Base-by-base conservation (phyloP, 495 filamentous ascomycete genomes). In the Rhizodiscina lignyota region DNA sequence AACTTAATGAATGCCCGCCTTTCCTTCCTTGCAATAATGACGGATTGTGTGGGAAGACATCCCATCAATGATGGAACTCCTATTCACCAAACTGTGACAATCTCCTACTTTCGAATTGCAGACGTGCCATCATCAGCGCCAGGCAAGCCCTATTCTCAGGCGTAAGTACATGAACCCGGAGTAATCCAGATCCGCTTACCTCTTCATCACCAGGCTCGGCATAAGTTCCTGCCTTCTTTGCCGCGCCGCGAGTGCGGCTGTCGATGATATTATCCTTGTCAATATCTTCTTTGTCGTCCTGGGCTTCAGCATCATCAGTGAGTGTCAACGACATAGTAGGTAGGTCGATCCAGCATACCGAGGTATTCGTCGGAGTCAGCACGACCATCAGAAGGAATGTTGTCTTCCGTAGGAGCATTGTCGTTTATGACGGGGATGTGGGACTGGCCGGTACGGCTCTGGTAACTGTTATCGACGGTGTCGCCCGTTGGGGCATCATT, bases 401-500 rank as follows among this genome's bases (percentile, higher is more conserved):
- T 58, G 24, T 68, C 68, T 27, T 70, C 62, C 1, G 74, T 51
- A 0, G 49, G 44, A 28, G 49, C 61, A 4, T 63, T 51, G 38
- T 74, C 69, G 17, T 61, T 61, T 17, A 67, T 51, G 4, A 75
- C 67, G 11, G 62, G 66, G 11, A 74, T 58, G n/a, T 54, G 54
- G 13, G 63, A 44, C 39, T 58, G 59, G 4, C 57, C 62, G 16
- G 52, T 55, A 29, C 60, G 60, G 42, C 46, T 51, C 12, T 35
- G 34, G 45, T 64, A 66, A 39, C 55, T 56, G 12, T 58, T 52
- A 18, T 64, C 54, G 18, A 39, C 39, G 3, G 51, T 21, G 45
- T 59, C 26, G 41, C 50, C 19, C 20, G 38, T 18, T 12, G 42
- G 44, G 16, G 30, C 45, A 20, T 41, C 37, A 30, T 35, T 38